These are phyloP conservation scores for Schizothecium vesticola DNA, from an alignment of 495 filamentous ascomycete genomes.

Conservation along the genomic window DNA sequence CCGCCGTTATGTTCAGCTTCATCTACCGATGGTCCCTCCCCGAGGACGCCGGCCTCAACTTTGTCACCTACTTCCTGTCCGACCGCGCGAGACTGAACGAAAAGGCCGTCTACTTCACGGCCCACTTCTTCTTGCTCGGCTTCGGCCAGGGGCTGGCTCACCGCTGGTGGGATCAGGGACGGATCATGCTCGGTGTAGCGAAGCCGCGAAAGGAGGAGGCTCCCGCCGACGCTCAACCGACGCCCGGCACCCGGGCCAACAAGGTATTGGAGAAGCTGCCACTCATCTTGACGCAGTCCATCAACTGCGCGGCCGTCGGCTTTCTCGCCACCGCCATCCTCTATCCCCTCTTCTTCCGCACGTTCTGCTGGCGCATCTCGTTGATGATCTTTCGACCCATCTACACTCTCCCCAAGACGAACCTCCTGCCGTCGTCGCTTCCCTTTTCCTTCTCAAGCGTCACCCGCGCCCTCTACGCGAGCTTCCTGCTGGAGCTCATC, in stretches of 20 bases:
- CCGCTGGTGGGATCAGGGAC: constrained; percentile 69
- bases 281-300: constrained; percentile 22
- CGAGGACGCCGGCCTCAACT: constrained; percentile 59
- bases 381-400: constrained; percentile 64
- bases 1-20: constrained; percentile 75
- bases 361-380: constrained; percentile 58
- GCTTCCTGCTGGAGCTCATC: constrained; percentile 59
- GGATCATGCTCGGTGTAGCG: constrained; percentile 48
- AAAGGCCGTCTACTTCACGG: constrained; percentile 72
- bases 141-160: constrained; percentile 64
- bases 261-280: constrained; percentile 32
- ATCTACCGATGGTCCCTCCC: constrained; percentile 74
- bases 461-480: constrained; percentile 55
- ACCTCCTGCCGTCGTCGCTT: constrained; percentile 52
- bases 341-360: constrained; percentile 61
- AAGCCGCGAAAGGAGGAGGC: constrained; percentile 19
- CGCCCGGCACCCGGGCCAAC: constrained; percentile 19
- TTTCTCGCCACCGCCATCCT: constrained; percentile 48
- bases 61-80: constrained; percentile 58
- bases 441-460: constrained; percentile 55
- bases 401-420: constrained; percentile 66
- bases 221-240: constrained; percentile 20
- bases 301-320: constrained; percentile 40
- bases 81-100: constrained; percentile 85
- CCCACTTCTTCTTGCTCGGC: constrained; percentile 62